phyloP scores from a whole-genome alignment of 73 alveolate genomes.

The Paramecium pentaurelia region DNA sequence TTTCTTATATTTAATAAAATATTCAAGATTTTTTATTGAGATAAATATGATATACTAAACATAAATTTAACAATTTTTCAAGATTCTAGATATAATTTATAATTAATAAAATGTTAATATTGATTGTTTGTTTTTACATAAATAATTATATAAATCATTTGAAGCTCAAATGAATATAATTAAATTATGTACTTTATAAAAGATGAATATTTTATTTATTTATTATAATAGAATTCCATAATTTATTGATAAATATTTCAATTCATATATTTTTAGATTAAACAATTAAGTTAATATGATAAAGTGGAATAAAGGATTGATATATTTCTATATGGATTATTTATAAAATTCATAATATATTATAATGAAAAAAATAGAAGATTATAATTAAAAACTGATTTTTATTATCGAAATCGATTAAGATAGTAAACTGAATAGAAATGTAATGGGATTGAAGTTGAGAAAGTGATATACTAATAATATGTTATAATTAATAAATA shows the following conservation, averaged over 20 bases:
- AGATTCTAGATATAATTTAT: not conserved
- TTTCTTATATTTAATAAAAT: too few species aligned
- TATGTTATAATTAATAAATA: not conserved
- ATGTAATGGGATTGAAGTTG: not conserved
- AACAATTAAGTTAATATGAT: too few species aligned
- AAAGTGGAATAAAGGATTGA: too few species aligned
- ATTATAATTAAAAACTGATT: not conserved
- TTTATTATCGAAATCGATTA: not conserved
- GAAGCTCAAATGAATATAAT: not conserved
- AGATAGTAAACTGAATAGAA: not conserved
- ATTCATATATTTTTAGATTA: too few species aligned
- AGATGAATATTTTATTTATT: not conserved
- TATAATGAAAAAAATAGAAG: too few species aligned
- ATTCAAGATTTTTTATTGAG: too few species aligned
- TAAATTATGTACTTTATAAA: not conserved
- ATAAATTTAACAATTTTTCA: too few species aligned
- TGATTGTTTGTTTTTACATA: not conserved
- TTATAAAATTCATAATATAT: not conserved
- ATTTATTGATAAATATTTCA: too few species aligned
- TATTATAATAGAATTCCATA: too few species aligned
- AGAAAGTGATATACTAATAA: not conserved
- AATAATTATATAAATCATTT: not conserved
- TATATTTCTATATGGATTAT: not conserved
- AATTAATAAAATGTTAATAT: not conserved
- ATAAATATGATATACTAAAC: too few species aligned